Evolutionary conservation across 2,329 filamentous ascomycete species (phyloP).

Genomic region (Leptodontidium sp.): DNA sequence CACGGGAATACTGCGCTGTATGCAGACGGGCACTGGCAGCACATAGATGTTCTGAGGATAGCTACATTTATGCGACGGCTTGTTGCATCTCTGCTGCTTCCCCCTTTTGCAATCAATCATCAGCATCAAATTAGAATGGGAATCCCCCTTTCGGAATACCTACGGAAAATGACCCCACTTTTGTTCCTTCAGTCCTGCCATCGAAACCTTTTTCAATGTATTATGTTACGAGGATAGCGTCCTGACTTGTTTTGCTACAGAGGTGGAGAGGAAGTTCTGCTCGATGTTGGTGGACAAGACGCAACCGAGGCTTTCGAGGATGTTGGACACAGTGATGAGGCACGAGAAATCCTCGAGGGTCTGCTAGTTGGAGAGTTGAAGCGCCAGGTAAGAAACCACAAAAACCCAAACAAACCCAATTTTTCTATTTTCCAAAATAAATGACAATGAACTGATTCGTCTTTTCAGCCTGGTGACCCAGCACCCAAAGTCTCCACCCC

Average conservation of each 20-base stretch:
- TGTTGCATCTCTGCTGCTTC: background rate
- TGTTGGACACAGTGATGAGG: constrained; percentile 98
- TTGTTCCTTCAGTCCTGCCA: constrained; percentile 14
- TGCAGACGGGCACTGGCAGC: background rate
- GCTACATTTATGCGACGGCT: background rate
- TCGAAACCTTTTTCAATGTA: background rate
- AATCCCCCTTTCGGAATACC: background rate
- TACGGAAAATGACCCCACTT: constrained; percentile 26
- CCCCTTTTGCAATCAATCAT: background rate
- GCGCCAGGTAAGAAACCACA: constrained; percentile 70
- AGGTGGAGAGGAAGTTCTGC: constrained; percentile 96
- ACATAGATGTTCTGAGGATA: background rate
- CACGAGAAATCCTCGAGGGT: constrained; percentile 87
- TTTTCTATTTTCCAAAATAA: background rate
- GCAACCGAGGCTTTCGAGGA: constrained; percentile 98
- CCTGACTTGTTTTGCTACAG: constrained; percentile 57
- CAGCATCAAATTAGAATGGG: background rate
- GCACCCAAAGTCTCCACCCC: constrained; percentile 68
- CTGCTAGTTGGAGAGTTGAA: constrained; percentile 81
- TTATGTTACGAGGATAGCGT: background rate
- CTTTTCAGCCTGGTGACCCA: constrained; percentile 77
- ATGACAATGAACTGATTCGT: background rate
- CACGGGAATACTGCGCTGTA: background rate
- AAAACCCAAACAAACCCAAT: background rate
- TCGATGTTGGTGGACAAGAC: constrained; percentile 96